Conservation (phyloP, 2,329 filamentous ascomycete genomes). For the Tolypocladium amazonense region DNA sequence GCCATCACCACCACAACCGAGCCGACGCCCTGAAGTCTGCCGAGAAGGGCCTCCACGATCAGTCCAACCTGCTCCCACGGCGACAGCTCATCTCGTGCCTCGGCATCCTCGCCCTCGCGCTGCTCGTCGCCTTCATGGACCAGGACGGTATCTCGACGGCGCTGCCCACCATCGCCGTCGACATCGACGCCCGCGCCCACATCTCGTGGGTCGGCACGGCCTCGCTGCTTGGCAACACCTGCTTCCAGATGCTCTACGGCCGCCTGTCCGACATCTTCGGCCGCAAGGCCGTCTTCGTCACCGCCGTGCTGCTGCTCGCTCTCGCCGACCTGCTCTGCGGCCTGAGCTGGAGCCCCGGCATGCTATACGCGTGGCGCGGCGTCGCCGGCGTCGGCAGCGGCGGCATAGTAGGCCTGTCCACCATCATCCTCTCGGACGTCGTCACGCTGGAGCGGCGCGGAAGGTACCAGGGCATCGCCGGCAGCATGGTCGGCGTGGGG, state of each 20-base stretch:
- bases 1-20: not conserved
- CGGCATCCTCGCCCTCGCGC: conserved; percentile 35
- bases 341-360: conserved; percentile 40
- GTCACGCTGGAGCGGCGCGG: conserved; percentile 48
- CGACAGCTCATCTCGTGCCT: conserved; percentile 40
- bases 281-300: conserved; percentile 46
- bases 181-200: conserved; percentile 33
- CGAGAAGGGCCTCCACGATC: conserved; percentile 38
- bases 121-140: conserved; percentile 46
- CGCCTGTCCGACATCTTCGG: conserved; percentile 51
- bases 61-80: conserved; percentile 45
- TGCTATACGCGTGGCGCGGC: conserved; percentile 51
- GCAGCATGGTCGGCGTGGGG: conserved; percentile 27
- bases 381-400: conserved; percentile 52
- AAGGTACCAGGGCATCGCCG: conserved; percentile 37
- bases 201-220: conserved; percentile 47
- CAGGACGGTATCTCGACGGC: conserved; percentile 43
- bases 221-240: conserved; percentile 44
- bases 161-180: conserved; percentile 39
- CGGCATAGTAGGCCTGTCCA: conserved; percentile 46
- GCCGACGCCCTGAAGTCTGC: conserved; percentile 11
- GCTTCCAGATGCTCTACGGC: conserved; percentile 55
- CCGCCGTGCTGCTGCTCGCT: conserved; percentile 38
- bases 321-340: conserved; percentile 50
- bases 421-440: conserved; percentile 53